Evolutionary conservation across 2,329 filamentous ascomycete genomes (phyloP), one percentile per base, ranked within the genome.

Genomic region (Phialophora chinensis): DNA sequence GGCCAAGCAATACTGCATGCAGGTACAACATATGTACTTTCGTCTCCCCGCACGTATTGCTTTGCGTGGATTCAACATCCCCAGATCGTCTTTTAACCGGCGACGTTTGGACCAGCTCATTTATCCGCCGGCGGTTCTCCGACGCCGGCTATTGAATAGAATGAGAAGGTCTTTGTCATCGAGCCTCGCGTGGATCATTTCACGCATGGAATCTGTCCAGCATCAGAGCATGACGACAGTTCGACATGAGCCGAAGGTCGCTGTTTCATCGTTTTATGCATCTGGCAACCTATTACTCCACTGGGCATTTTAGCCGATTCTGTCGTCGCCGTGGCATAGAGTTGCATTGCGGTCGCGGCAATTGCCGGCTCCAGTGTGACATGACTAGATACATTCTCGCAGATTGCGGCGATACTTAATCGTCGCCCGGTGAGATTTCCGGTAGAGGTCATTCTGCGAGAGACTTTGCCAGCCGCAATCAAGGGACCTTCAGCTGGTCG

Each of bases 21-120:
- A 65, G 58, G 63, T 65, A 65, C 63, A 31, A 35, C 56, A 65
- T 65, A 60, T 42, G 56, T 65, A 65, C 49, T 59, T 63, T 54
- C 42, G 17, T 50, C 57, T 50, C 57, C 57, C 57, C 57, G 57
- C 57, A 50, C 42, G 25, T 56, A 60, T 47, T 23, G n/a, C 62
- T 38, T 49, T 44, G 42, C 29, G 38, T 47, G 27, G 23, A 35
- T 42, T 7, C 38, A 42, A 10, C 44, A 38, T 49, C 62, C 44
- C 42, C 55, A 65, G 49, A 54, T 57, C 62, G 42, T 50, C 53
- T 52, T 50, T 63, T 63, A 63, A 11, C 61, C 61, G 55, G 52
- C 20, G 35, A 12, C 27, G 25, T 55, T 54, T 62, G 20, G 35
- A 42, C 50, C 25, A 35, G 23, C 5, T 17, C 23, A 54, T 65